These are phyloP conservation scores for Vinca minor DNA, from an alignment of 257 asterid genomes.

Conservation along the genomic window DNA sequence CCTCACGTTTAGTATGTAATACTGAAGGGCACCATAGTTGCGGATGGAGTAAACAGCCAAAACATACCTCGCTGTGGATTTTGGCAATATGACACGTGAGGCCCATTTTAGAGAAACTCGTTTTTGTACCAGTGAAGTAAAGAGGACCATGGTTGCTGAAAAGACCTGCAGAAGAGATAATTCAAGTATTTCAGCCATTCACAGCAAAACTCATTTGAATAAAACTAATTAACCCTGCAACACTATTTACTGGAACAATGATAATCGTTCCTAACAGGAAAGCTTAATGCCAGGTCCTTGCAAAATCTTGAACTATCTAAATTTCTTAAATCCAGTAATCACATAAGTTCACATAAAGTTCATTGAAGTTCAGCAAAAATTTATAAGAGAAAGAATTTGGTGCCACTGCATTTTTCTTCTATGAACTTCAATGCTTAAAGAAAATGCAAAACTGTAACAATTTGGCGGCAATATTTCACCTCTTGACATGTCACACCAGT, in stretches of 20 bases:
- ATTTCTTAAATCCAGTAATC: not conserved
- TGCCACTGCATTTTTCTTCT: not conserved
- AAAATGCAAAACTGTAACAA: not conserved
- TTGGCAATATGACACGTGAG: conserved; percentile 81
- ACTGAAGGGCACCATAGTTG: not conserved
- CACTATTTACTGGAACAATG: not conserved
- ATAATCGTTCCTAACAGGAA: not conserved
- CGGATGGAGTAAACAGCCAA: not conserved
- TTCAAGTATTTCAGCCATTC: conserved; percentile 5
- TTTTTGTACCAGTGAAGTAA: conserved; percentile 67
- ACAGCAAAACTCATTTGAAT: not conserved
- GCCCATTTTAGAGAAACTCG: conserved; percentile 83
- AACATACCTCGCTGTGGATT: conserved; percentile 44
- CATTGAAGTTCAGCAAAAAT: not conserved
- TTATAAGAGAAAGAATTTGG: not conserved
- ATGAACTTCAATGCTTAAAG: not conserved
- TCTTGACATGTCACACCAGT: not conserved
- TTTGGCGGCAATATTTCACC: not conserved
- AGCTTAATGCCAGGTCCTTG: not conserved
- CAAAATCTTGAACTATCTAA: not conserved
- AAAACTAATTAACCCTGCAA: not conserved
- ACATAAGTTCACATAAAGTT: too few relatives aligned
- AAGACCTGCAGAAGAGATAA: conserved; percentile 27
- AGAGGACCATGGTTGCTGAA: conserved; percentile 58
- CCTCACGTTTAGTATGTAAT: conserved; percentile 14